phyloP scores from a whole-genome alignment of 2,329 filamentous ascomycete genomes.

The Chrysoporthe cubensis region DNA sequence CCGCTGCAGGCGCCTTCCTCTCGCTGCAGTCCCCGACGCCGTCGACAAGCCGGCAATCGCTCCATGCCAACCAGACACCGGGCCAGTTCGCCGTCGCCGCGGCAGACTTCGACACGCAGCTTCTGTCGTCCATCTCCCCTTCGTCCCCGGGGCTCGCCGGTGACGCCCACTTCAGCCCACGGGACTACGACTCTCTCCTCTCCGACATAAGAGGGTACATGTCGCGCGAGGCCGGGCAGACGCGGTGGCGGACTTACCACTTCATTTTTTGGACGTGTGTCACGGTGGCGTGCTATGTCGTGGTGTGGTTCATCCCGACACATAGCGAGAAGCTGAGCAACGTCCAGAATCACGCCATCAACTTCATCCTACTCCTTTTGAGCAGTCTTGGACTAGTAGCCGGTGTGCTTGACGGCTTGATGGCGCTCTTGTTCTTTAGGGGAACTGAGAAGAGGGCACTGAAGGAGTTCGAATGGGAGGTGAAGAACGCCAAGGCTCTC shows the following conservation, averaged over 20 bases:
- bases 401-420: conserved; percentile 81
- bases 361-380: conserved; percentile 77
- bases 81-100: conserved; percentile 12
- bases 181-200: conserved; percentile 68
- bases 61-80: conserved; percentile 30
- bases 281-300: conserved; percentile 75
- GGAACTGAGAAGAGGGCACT: conserved; percentile 80
- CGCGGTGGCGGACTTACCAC: conserved; percentile 71
- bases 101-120: conserved; percentile 27
- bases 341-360: conserved; percentile 36
- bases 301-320: conserved; percentile 81
- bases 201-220: conserved; percentile 70
- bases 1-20: conserved; percentile 43
- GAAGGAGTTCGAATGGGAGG: conserved; percentile 93
- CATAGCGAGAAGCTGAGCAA: conserved; percentile 6
- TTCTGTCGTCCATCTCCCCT: conserved; percentile 34
- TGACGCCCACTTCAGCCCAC: conserved; percentile 27
- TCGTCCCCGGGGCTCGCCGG: conserved; percentile 9
- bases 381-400: conserved; percentile 77
- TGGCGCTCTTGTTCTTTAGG: conserved; percentile 90
- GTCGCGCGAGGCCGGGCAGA: conserved; percentile 72
- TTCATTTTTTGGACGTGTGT: conserved; percentile 71
- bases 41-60: conserved; percentile 14
- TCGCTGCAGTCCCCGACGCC: conserved; percentile 40
- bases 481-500: conserved; percentile 66